Evolutionary conservation across 2,329 filamentous ascomycete species (phyloP).

Genomic region (Biscogniauxia sp.): DNA sequence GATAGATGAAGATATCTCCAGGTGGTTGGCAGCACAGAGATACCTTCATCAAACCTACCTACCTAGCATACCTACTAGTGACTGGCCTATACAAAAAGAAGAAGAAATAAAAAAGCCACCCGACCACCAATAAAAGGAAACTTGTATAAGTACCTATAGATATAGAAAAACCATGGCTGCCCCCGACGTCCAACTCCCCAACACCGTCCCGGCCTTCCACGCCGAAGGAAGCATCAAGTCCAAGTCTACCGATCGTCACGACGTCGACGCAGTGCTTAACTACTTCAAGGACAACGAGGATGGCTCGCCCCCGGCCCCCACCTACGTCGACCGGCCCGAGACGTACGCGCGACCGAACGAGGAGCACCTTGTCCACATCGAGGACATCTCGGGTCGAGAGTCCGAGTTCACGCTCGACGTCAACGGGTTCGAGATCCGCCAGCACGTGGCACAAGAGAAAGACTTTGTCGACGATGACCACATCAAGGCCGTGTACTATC

Average conservation of each 20-base stretch:
- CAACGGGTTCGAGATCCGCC: constrained; percentile 38
- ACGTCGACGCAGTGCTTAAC: constrained; percentile 37
- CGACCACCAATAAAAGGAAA: background rate
- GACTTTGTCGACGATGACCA: constrained; percentile 53
- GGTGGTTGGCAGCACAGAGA: background rate
- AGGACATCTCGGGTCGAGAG: constrained; percentile 37
- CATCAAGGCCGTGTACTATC: constrained; percentile 67
- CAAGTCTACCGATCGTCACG: constrained; percentile 13
- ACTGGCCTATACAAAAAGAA: background rate
- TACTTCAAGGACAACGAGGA: constrained; percentile 42
- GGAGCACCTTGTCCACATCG: constrained; percentile 31
- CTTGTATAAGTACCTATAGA: background rate
- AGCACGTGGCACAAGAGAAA: constrained; percentile 33
- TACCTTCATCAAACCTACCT: background rate
- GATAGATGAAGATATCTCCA: background rate
- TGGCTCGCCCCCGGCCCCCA: constrained; percentile 38
- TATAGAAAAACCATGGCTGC: constrained; percentile 25
- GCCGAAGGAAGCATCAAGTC: constrained; percentile 11
- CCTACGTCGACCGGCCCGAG: constrained; percentile 35
- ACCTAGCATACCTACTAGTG: background rate
- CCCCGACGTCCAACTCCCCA: constrained; percentile 26
- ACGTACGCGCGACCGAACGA: constrained; percentile 32
- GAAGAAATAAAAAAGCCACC: background rate
- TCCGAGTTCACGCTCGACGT: constrained; percentile 37
- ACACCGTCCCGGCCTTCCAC: constrained; percentile 16